phyloP scores from a whole-genome alignment of 2,329 filamentous ascomycete species.

The Bipolaris victoriae region DNA sequence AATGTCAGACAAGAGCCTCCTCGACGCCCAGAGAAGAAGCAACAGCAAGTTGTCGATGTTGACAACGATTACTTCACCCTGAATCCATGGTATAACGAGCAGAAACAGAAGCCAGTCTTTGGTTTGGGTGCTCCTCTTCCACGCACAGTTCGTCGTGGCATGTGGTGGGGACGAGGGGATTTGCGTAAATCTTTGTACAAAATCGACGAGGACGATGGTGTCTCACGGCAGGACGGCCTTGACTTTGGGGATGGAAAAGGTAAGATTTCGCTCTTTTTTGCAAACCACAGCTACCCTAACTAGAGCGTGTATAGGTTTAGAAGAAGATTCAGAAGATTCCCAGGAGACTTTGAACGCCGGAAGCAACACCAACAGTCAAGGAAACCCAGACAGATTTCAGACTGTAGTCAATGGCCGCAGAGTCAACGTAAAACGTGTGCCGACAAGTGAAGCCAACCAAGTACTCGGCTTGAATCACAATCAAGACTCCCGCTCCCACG shows the following conservation, averaged over 20 bases:
- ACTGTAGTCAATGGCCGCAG: conserved; percentile 21
- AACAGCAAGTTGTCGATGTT: conserved; percentile 45
- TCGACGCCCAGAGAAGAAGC: conserved; percentile 34
- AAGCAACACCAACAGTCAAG: background rate
- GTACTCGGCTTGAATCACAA: conserved; percentile 5
- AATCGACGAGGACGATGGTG: conserved; percentile 23
- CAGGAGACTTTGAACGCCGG: conserved; percentile 11
- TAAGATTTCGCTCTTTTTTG: conserved; percentile 9
- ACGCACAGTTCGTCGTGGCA: conserved; percentile 60
- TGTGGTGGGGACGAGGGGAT: conserved; percentile 54
- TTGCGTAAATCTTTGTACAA: conserved; percentile 49
- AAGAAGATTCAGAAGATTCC: conserved; percentile 23
- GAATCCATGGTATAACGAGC: conserved; percentile 62
- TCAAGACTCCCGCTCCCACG: background rate
- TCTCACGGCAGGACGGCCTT: conserved; percentile 27
- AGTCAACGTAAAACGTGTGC: conserved; percentile 22
- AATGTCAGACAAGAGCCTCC: conserved; percentile 16
- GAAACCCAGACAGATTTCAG: conserved; percentile 16
- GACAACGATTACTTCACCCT: conserved; percentile 61
- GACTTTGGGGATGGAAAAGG: conserved; percentile 21
- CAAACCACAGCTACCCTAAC: background rate
- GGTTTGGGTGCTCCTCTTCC: conserved; percentile 61
- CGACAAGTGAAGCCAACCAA: conserved; percentile 18
- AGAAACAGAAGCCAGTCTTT: conserved; percentile 60
- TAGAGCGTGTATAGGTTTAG: conserved; percentile 9